Base-by-base conservation (phyloP, 2,329 filamentous ascomycete species). In the Paracorniculantispora psalliotae region DNA sequence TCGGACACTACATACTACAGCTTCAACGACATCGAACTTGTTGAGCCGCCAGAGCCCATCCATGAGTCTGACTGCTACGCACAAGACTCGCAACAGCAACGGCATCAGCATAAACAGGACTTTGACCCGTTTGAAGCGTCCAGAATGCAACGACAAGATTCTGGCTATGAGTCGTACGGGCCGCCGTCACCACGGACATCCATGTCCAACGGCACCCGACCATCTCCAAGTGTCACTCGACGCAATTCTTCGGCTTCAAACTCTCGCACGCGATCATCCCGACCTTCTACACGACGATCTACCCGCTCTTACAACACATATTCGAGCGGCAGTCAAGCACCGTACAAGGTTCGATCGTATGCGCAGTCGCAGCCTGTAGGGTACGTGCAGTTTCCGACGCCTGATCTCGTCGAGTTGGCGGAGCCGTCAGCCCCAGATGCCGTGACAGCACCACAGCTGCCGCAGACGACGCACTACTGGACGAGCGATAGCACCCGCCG, bases 381-480 rank as follows among this genome's bases (percentile, higher is more conserved):
- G 4, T 83, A 79, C 67, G 83, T 80, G 64, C 78, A 80, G 60
- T 81, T 80, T 66, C 75, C 80, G 21, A 69, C 75, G 12, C 75
- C 75, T 5, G 78, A 81, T 25, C 73, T 71, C 26, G 63, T 67
- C 49, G 65, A 71, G 61, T 61, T 70, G 62, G 62, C 67, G 28
- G 61, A 63, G 64, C 66, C 62, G 26, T 49, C 30, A 46, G 61
- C 19, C 61, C 62, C 61, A 10, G 59, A 51, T 13, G 61, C 65
- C 50, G 62, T 54, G 33, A 59, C 59, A 35, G 59, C 70, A 2
- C 71, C 75, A 2, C 74, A 76, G 2, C 84, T 82, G 13, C 81
- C 81, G 4, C 78, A 80, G 63, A 86, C 85, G 2, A 83, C 82
- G 1, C 83, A 87, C 67, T 88, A 87, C 71, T 88, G 85, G 85